Evolutionary conservation across 495 filamentous ascomycete genomes (phyloP).

Genomic region (Trypethelium eluteriae): DNA sequence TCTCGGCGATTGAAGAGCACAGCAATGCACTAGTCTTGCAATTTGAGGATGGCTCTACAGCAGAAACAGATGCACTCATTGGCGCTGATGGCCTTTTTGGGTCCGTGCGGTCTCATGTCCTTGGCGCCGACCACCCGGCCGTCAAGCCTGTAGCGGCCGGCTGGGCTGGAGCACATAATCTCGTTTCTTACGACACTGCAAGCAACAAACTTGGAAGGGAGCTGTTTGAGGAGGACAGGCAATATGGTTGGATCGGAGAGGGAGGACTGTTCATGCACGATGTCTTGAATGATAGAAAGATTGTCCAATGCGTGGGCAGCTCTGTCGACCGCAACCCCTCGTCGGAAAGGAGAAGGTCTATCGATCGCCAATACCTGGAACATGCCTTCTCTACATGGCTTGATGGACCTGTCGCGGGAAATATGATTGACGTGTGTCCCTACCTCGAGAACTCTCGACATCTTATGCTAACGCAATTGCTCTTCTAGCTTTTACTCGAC

Average conservation of each 20-base stretch:
- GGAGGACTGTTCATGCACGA: constrained; percentile 17
- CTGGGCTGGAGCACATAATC: background rate
- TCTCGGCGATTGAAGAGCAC: constrained; percentile 24
- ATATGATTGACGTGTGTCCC: constrained; percentile 18
- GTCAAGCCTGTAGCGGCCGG: background rate
- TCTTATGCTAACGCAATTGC: constrained; percentile 10
- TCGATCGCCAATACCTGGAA: background rate
- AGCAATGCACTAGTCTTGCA: constrained; percentile 7
- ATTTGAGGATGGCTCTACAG: constrained; percentile 12
- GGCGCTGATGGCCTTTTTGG: constrained; percentile 15
- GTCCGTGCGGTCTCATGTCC: too few species aligned
- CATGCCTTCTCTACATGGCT: background rate
- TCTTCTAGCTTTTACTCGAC: constrained; percentile 7
- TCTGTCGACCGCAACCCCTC: background rate
- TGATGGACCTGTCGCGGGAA: constrained; percentile 19
- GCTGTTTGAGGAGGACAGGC: background rate
- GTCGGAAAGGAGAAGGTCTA: background rate
- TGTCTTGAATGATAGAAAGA: background rate
- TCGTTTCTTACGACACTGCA: background rate
- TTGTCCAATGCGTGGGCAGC: background rate
- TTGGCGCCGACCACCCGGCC: too few species aligned
- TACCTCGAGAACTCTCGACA: constrained; percentile 15
- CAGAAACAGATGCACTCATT: background rate
- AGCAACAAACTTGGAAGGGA: background rate
- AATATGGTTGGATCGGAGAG: constrained; percentile 8